These are phyloP conservation scores for Funneliformis mosseae DNA, from an alignment of 192 early-diverging fungal species.

Conservation along the genomic window DNA sequence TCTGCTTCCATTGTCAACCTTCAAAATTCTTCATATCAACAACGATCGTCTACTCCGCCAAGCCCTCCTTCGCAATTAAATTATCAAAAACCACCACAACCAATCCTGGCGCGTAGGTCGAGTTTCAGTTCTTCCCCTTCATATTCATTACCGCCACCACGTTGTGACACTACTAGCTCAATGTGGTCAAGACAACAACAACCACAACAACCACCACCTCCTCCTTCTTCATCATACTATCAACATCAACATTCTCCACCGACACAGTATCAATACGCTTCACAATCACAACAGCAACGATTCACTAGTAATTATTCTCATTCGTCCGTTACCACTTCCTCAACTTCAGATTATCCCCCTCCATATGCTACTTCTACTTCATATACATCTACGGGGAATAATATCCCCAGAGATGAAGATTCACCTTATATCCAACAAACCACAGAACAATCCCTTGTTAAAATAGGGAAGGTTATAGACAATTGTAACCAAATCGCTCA, in stretches of 20 bases:
- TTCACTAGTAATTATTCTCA: not conserved
- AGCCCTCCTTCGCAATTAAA: not conserved
- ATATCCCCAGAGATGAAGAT: not conserved
- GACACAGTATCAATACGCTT: not conserved
- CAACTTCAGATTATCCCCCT: not conserved
- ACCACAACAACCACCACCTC: not conserved
- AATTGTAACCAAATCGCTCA: conserved; percentile 11
- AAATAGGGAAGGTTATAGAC: not conserved
- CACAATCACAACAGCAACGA: not conserved
- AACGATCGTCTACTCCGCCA: not conserved
- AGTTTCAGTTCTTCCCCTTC: not conserved
- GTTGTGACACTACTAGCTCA: not conserved
- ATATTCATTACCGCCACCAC: not conserved
- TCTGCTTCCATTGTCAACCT: not conserved
- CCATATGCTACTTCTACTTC: not conserved
- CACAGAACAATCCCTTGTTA: not conserved
- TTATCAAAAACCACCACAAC: not conserved
- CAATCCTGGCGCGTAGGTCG: not conserved
- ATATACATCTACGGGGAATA: not conserved
- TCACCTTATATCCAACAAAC: conserved; percentile 13
- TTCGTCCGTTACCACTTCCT: not conserved
- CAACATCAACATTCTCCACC: not conserved
- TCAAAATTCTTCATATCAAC: not conserved
- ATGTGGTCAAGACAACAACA: not conserved
- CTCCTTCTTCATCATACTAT: not conserved